Base-by-base conservation (phyloP, 345 rosid genomes). In the Alliaria petiolata region DNA sequence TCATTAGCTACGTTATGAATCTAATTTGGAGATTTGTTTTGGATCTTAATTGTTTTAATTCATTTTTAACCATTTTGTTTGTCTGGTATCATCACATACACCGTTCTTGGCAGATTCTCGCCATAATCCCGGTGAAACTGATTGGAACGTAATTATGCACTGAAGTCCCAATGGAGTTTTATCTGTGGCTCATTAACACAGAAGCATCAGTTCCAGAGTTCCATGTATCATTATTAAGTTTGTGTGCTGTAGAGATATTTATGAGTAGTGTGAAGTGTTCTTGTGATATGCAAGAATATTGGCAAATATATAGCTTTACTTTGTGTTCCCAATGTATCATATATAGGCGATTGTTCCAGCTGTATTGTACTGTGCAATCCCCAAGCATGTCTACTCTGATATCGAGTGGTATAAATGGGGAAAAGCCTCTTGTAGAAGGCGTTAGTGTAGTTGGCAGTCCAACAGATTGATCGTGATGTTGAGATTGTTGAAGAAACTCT, bases 401-500 rank as follows among this genome's bases (percentile, higher is more conserved):
- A 77, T 11, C 81, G 42, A 95, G 85, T 74, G 82, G 96, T 54
- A 91, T 81, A 79, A 76, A 55, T 78, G 90, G 86, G 42, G 81
- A 84, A 54, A 91, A 77, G 70, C 88, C 91, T 51, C 83, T 89
- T 17, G 97, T 91, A 33, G 92, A 93, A 73, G 97, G 97, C 3
- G 83, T 91, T 15, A 95, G 96, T 81, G 82, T 88, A 50, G 93
- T 95, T 78, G 97, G 99, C n/a, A 60, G 96, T 95, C 54, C 97
- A 89, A 78, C 97, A 91, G 76, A 91, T 89, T 79, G 97, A 95
- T 76, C 93, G 92, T 76, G 95, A 91, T 19, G 97, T 91, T 77
- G 99, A 91, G 85, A 93, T 91, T 80, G 99, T 89, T 20, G 99
- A 91, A 81, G 99, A 91, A 82, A 88, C 97, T 65, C 84, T 91